These are phyloP conservation scores for Salix koriyanagi DNA, from an alignment of 345 rosid genomes.

Conservation along the genomic window DNA sequence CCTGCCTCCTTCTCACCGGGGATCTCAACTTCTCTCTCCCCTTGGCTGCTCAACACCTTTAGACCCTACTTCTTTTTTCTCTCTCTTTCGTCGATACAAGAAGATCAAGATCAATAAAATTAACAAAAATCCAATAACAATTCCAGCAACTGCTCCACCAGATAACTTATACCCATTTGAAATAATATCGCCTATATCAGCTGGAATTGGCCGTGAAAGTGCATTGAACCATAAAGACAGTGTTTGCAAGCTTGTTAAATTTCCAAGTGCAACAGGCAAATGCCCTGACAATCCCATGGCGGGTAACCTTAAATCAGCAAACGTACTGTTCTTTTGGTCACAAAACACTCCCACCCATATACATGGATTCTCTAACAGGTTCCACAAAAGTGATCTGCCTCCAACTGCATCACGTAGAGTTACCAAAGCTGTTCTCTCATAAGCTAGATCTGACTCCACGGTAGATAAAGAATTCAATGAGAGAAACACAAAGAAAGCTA, in stretches of 20 bases:
- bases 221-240: conserved; percentile 69
- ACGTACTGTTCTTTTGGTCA: conserved; percentile 31
- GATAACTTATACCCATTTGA: conserved; percentile 19
- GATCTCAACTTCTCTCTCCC: conserved; percentile 15
- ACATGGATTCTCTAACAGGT: conserved; percentile 12
- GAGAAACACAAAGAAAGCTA: neutral
- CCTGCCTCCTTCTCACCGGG: conserved; percentile 13
- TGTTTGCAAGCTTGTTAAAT: conserved; percentile 51
- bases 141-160: conserved; percentile 43
- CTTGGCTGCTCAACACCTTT: conserved; percentile 10
- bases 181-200: conserved; percentile 53
- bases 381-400: conserved; percentile 20
- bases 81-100: conserved; percentile 31
- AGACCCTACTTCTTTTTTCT: neutral
- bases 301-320: conserved; percentile 61
- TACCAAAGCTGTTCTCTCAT: conserved; percentile 18
- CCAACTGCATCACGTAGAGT: conserved; percentile 18
- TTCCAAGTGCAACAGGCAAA: conserved; percentile 68
- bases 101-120: conserved; percentile 28
- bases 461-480: neutral
- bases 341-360: conserved; percentile 65
- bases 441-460: conserved; percentile 21
- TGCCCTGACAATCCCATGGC: conserved; percentile 60
- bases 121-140: conserved; percentile 35
- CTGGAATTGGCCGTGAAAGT: conserved; percentile 65